Evolutionary conservation across 2,329 filamentous ascomycete species (phyloP).

Genomic region (Penicillium sp.): DNA sequence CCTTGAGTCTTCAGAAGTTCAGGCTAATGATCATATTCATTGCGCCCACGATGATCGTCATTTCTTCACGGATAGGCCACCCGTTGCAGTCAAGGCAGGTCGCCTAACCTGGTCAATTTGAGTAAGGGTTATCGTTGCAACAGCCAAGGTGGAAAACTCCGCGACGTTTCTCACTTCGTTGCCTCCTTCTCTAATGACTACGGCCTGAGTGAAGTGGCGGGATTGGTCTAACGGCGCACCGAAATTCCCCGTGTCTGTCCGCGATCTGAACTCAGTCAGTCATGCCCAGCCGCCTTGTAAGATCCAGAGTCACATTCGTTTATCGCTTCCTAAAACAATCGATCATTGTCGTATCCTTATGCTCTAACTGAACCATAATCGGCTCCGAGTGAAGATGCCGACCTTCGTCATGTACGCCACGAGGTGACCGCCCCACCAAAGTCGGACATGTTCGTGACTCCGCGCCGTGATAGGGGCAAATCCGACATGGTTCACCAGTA

Average conservation of each 20-base stretch:
- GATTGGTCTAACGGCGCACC: background rate
- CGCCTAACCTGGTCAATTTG: background rate
- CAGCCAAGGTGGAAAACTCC: background rate
- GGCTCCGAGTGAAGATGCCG: slow-evolving; percentile 1
- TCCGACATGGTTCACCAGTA: background rate
- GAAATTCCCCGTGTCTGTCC: background rate
- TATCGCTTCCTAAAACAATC: background rate
- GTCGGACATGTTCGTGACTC: slow-evolving; percentile 4
- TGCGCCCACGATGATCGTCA: background rate
- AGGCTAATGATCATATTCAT: background rate
- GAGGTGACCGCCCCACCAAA: slow-evolving; percentile 4
- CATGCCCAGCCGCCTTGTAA: no score
- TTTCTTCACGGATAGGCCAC: background rate
- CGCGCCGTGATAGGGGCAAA: slow-evolving; percentile 1
- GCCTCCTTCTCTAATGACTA: background rate
- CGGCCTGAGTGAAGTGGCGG: background rate
- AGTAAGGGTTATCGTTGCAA: background rate
- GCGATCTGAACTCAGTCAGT: no score
- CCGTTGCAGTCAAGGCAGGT: background rate
- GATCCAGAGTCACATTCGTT: background rate
- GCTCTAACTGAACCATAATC: slow-evolving; percentile 12
- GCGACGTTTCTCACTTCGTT: background rate
- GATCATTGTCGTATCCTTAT: background rate
- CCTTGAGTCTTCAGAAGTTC: background rate
- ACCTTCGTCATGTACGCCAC: slow-evolving; percentile 3